These are phyloP conservation scores for Fraxinus paxiana DNA, from an alignment of 305 asterid species.

Conservation along the genomic window DNA sequence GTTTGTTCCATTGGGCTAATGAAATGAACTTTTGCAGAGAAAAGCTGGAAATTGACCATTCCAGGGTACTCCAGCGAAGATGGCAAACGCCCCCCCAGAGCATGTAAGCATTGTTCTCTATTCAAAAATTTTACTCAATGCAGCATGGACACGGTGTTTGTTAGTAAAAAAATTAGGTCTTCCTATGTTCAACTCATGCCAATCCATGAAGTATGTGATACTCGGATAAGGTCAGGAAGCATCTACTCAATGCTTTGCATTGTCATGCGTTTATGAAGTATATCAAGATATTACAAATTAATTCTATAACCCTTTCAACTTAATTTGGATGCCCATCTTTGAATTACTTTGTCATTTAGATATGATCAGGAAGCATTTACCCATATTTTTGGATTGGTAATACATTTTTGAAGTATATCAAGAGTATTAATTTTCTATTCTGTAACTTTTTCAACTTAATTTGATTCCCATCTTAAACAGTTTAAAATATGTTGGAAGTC, in stretches of 20 bases:
- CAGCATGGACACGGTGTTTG: neutral
- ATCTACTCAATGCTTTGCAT: neutral
- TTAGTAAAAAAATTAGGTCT: conserved; percentile 6
- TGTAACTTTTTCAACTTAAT: neutral
- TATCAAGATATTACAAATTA: neutral
- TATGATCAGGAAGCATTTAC: conserved; percentile 3
- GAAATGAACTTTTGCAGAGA: conserved; percentile 59
- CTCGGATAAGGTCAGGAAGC: neutral
- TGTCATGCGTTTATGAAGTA: neutral
- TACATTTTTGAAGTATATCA: neutral
- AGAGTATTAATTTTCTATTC: neutral
- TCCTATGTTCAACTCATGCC: neutral
- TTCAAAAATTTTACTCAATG: neutral
- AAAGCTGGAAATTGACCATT: conserved; percentile 67
- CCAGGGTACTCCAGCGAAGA: conserved; percentile 91
- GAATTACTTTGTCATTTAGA: conserved; percentile 1
- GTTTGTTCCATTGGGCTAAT: conserved; percentile 22
- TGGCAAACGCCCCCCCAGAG: conserved; percentile 42
- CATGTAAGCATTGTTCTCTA: conserved; percentile 47
- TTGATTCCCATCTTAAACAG: neutral
- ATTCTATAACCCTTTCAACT: neutral
- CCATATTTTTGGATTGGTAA: neutral
- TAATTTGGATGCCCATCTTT: neutral
- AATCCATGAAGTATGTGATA: conserved; percentile 5
- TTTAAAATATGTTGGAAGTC: neutral